A percentile compares a stretch with the other conserved stretches of the same genome.
phyloP scores from a whole-genome alignment of 129 eudicot genomes.

The Ambrosia artemisiifolia region DNA sequence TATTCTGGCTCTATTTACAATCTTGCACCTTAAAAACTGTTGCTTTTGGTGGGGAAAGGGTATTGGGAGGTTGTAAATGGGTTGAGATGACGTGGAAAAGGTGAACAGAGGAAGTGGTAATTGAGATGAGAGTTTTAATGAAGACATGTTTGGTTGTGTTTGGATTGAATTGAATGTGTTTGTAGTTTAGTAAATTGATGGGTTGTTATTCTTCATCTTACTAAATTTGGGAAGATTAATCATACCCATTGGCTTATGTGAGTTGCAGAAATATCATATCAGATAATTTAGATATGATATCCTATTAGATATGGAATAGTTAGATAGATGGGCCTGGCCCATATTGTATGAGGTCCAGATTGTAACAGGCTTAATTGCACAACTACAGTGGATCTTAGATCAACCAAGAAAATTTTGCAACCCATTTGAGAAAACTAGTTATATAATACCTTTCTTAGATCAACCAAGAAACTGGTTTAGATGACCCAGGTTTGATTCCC shows the following conservation, averaged over 20 bases:
- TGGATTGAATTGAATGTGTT: slow-evolving; percentile 1
- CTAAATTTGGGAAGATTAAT: slow-evolving; percentile 2
- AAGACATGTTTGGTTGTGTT: slow-evolving; percentile 32
- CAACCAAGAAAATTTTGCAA: too few relatives aligned
- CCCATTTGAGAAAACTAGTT: too few relatives aligned
- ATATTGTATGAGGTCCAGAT: neutral
- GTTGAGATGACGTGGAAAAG: slow-evolving; percentile 21
- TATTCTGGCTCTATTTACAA: slow-evolving; percentile 7
- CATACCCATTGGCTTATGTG: slow-evolving; percentile 7
- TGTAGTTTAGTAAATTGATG: slow-evolving; percentile 19
- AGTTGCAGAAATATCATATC: neutral
- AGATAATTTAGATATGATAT: neutral
- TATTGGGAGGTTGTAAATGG: slow-evolving; percentile 21
- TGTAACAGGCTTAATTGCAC: neutral
- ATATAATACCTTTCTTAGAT: too few relatives aligned
- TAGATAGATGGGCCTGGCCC: neutral
- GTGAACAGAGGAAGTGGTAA: slow-evolving; percentile 34
- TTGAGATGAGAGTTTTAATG: slow-evolving; percentile 32
- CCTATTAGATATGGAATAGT: neutral
- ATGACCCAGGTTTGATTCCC: too few relatives aligned
- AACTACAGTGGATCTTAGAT: too few relatives aligned
- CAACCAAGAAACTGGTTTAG: too few relatives aligned
- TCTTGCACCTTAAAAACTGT: slow-evolving; percentile 13
- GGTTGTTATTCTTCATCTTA: slow-evolving; percentile 24
- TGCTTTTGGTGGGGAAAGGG: slow-evolving; percentile 20